phyloP scores from a whole-genome alignment of 306 rosid species.

The Rosa chinensis region DNA sequence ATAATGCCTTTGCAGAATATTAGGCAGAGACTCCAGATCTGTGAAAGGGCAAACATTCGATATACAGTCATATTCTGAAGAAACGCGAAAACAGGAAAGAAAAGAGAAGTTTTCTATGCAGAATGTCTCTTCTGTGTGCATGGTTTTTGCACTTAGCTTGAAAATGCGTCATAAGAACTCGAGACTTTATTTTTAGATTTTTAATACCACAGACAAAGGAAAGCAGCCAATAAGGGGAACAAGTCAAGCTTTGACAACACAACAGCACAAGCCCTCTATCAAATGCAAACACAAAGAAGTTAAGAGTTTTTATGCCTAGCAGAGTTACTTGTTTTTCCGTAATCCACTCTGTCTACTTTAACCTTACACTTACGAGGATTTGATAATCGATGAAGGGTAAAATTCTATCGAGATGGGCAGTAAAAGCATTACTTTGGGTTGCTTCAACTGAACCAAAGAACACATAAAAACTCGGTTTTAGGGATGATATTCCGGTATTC shows the following conservation, averaged over 20 bases:
- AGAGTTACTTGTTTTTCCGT: not conserved
- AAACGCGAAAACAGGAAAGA: not conserved
- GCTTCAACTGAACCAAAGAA: not conserved
- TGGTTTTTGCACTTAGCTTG: not conserved
- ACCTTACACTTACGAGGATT: not conserved
- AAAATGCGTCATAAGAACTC: not conserved
- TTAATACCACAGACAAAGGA: not conserved
- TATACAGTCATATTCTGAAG: not conserved
- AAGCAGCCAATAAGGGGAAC: not conserved
- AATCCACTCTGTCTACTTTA: not conserved
- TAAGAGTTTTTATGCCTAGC: not conserved
- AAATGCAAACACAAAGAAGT: not conserved
- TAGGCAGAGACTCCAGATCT: constrained; percentile 88
- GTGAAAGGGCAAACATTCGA: constrained; percentile 22
- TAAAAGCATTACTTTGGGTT: not conserved
- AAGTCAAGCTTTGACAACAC: not conserved
- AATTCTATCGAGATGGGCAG: not conserved
- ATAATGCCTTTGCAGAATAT: constrained; percentile 86
- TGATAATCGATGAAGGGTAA: not conserved
- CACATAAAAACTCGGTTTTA: not conserved
- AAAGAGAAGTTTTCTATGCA: not conserved
- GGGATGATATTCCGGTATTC: not conserved
- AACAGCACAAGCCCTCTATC: not conserved
- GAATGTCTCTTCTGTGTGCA: not conserved
- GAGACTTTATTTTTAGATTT: not conserved